A percentile compares a stretch with the other conserved stretches of the same genome.
These are phyloP conservation scores for Cadophora gregata DNA, from an alignment of 2,329 filamentous ascomycete species.

Conservation along the genomic window DNA sequence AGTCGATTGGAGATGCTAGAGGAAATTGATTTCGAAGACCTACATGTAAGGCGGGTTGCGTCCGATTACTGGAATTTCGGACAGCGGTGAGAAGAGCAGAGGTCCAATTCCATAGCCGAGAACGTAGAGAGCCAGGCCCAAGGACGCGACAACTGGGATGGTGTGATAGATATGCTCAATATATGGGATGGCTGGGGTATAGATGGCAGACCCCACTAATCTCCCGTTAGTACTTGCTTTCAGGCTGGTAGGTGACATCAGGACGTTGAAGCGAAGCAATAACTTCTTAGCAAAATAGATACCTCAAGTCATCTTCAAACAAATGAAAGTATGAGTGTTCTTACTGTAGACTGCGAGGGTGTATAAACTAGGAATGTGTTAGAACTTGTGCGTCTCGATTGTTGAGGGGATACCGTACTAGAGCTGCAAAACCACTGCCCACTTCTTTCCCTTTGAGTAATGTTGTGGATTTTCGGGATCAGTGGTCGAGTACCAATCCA, in stretches of 20 bases:
- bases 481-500: conserved; percentile 58
- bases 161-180: conserved; percentile 61
- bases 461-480: conserved; percentile 19
- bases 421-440: conserved; percentile 10
- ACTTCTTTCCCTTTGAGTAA: conserved; percentile 13
- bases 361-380: conserved; percentile 47
- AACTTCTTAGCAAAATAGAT: neutral
- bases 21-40: neutral
- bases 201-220: conserved; percentile 52
- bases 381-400: conserved; percentile 46
- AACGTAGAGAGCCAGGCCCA: conserved; percentile 66
- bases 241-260: neutral
- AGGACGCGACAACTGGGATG: conserved; percentile 53
- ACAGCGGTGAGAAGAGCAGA: conserved; percentile 67
- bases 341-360: conserved; percentile 59
- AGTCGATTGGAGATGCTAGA: too few species aligned
- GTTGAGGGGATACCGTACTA: conserved; percentile 48
- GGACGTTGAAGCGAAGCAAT: neutral
- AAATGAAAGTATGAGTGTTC: neutral
- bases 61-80: conserved; percentile 68
- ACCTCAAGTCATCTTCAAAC: neutral
- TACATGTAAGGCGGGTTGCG: conserved; percentile 59
- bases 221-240: neutral
- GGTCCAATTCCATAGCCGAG: conserved; percentile 67
- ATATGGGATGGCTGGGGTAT: conserved; percentile 51